Conservation (phyloP, 495 filamentous ascomycete genomes). For the Hypoxylon fragiforme region DNA sequence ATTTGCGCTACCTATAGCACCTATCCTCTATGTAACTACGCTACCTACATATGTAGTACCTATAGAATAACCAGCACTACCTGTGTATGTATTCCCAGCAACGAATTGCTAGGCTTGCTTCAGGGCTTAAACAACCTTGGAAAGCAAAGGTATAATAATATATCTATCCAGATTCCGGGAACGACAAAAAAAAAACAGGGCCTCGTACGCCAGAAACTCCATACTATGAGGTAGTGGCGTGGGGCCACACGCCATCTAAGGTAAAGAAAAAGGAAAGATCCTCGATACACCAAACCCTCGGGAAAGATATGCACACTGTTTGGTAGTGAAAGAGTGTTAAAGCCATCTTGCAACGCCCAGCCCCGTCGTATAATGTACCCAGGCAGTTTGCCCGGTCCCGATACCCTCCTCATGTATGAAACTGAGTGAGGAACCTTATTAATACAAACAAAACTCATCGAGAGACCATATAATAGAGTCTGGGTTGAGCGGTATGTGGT, state of each 20-base stretch:
- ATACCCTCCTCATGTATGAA: no score
- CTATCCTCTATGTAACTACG: no score
- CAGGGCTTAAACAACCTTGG: not conserved
- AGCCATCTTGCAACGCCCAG: conserved; percentile 4
- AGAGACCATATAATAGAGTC: no score
- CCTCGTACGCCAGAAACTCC: conserved; percentile 24
- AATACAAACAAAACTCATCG: no score
- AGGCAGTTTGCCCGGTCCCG: no score
- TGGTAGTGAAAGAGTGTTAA: conserved; percentile 28
- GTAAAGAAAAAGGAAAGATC: not conserved
- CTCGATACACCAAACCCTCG: no score
- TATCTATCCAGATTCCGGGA: conserved; percentile 25
- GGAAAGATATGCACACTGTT: conserved; percentile 18
- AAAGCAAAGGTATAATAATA: conserved; percentile 20
- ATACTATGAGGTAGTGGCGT: conserved; percentile 19
- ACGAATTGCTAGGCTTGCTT: not conserved
- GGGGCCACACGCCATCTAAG: conserved; percentile 16
- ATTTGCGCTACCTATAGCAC: no score
- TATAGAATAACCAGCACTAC: no score
- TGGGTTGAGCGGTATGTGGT: not conserved
- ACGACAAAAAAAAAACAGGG: not conserved
- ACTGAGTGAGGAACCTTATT: no score
- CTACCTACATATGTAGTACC: no score
- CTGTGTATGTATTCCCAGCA: not conserved
- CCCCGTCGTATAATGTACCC: no score